These are phyloP conservation scores for Vanrija sp. DNA, from an alignment of 1,284 basidiomycete species.

Conservation along the genomic window DNA sequence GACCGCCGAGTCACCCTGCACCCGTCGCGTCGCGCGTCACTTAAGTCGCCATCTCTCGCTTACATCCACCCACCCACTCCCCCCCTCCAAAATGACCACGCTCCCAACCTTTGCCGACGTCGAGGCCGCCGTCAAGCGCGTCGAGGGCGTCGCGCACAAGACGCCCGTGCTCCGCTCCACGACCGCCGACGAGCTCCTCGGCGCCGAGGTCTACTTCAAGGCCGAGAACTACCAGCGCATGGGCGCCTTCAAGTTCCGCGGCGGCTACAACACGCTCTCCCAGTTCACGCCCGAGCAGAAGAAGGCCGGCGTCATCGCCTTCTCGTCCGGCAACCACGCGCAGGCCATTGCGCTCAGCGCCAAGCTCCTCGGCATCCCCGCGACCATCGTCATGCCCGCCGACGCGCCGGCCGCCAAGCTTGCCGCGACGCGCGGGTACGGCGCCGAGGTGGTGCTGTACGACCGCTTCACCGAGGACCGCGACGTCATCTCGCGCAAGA, in stretches of 20 bases:
- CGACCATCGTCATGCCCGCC: conserved; percentile 96
- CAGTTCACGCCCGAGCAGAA: conserved; percentile 78
- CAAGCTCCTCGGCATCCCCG: conserved; percentile 77
- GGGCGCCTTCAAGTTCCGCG: conserved; percentile 97
- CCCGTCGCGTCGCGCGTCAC: too few species aligned
- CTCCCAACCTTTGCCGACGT: conserved; percentile 9
- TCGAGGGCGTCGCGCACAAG: conserved; percentile 7
- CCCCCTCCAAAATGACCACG: background rate
- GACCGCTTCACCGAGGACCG: conserved; percentile 94
- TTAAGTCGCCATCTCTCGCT: too few species aligned
- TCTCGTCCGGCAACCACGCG: conserved; percentile 96
- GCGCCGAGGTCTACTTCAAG: conserved; percentile 88
- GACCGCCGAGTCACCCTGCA: too few species aligned
- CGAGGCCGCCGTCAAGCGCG: background rate
- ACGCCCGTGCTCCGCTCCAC: conserved; percentile 5
- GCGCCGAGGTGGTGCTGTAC: conserved; percentile 88
- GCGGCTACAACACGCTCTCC: conserved; percentile 99
- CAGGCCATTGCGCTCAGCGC: conserved; percentile 97
- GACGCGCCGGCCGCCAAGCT: conserved; percentile 96
- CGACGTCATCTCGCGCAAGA: conserved; percentile 83
- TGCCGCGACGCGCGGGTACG: conserved; percentile 83
- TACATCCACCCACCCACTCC: too few species aligned
- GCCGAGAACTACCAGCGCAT: conserved; percentile 97
- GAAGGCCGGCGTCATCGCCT: conserved; percentile 96
- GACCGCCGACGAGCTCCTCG: conserved; percentile 58